phyloP scores from a whole-genome alignment of 768 basidiomycete genomes.

The Agrocybe chaxingu region DNA sequence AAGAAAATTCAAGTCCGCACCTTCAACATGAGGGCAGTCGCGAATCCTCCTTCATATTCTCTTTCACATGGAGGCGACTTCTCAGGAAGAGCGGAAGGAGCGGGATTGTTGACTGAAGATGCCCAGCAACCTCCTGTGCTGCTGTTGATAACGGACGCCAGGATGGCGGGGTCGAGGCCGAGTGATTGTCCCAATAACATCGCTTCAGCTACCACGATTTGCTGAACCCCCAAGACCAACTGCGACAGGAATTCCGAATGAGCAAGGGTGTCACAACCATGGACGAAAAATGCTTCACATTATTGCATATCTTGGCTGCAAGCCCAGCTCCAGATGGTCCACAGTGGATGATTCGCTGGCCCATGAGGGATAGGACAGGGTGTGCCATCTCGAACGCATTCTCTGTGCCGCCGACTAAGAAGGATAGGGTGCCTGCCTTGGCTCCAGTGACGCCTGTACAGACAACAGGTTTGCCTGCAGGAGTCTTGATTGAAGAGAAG shows the following conservation, averaged over 20 bases:
- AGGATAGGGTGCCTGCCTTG: conserved; percentile 82
- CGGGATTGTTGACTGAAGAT: conserved; percentile 84
- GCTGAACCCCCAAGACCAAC: conserved; percentile 71
- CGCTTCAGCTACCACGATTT: conserved; percentile 83
- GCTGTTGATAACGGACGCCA: conserved; percentile 83
- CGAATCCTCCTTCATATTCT: conserved; percentile 84
- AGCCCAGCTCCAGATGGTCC: conserved; percentile 79
- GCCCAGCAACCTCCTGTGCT: conserved; percentile 85
- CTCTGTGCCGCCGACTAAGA: conserved; percentile 83
- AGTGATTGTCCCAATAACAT: conserved; percentile 84
- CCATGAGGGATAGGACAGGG: conserved; percentile 71
- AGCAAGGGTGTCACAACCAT: conserved; percentile 4
- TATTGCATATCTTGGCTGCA: conserved; percentile 91
- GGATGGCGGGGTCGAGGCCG: conserved; percentile 72
- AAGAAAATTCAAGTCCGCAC: conserved; percentile 21
- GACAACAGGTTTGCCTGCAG: background rate
- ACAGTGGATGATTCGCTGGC: conserved; percentile 78
- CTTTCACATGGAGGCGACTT: conserved; percentile 81
- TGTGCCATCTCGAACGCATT: conserved; percentile 53
- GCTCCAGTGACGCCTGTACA: conserved; percentile 77
- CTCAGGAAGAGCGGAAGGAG: conserved; percentile 65
- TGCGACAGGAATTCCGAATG: conserved; percentile 25
- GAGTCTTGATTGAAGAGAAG: background rate
- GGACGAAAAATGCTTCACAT: conserved; percentile 39
- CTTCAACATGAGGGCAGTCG: conserved; percentile 81